phyloP scores from a whole-genome alignment of 148 eudicot species.

The Chenopodium formosanum region DNA sequence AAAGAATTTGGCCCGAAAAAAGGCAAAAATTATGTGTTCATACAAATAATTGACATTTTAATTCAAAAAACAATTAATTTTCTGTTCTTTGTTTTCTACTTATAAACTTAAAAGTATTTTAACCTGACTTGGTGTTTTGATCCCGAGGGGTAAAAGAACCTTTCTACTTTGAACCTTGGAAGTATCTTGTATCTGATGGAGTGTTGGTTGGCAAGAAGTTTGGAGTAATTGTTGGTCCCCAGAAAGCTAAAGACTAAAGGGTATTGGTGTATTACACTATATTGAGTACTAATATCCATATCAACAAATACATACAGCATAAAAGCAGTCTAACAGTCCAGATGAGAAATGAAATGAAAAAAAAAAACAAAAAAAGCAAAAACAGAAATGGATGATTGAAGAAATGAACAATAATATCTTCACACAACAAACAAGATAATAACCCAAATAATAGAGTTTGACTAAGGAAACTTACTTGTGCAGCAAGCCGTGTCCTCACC shows the following conservation, averaged over 20 bases:
- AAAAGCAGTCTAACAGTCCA: background rate
- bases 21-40: no score
- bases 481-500: constrained; percentile 77
- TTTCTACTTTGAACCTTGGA: no score
- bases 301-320: background rate
- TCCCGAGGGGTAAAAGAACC: no score
- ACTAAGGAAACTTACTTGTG: constrained; percentile 43
- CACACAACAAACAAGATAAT: background rate
- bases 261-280: background rate
- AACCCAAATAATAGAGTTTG: background rate
- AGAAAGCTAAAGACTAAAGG: background rate
- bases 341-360: background rate
- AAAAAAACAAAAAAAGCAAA: background rate
- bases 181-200: no score
- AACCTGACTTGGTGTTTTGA: no score
- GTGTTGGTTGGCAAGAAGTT: no score
- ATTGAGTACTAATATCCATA: background rate
- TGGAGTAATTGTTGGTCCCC: background rate
- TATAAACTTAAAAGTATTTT: no score
- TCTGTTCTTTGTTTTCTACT: no score
- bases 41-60: no score
- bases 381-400: background rate
- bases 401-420: background rate
- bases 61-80: no score
- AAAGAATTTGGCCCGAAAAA: no score